Percentiles rank a stretch among this genome's conserved stretches.
These are phyloP conservation scores for Cryptococcus sp. DNA, from an alignment of 1,284 basidiomycete genomes.

Conservation along the genomic window DNA sequence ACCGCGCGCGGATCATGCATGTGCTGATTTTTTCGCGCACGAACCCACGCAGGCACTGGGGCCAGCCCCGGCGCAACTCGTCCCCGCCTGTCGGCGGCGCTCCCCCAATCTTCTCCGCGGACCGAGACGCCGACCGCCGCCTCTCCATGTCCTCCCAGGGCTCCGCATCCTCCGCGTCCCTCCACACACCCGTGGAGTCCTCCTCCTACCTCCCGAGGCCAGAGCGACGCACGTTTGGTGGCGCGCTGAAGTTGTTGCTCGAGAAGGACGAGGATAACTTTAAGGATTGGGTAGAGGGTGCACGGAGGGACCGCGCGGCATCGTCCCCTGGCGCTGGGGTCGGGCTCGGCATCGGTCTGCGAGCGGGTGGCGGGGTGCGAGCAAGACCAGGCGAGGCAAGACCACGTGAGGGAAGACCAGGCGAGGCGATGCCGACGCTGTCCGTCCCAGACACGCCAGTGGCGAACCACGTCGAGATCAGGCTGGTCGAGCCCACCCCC, in stretches of 20 bases:
- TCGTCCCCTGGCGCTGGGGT: neutral
- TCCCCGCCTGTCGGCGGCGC: constrained; percentile 4
- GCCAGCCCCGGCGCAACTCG: constrained; percentile 18
- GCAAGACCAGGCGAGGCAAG: too few relatives aligned
- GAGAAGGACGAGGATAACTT: constrained; percentile 39
- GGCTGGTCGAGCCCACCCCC: constrained; percentile 47
- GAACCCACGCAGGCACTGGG: constrained; percentile 29
- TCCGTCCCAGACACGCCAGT: constrained; percentile 38
- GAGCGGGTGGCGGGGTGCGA: too few relatives aligned
- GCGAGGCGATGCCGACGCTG: constrained; percentile 17
- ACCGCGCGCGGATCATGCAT: neutral
- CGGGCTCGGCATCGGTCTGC: too few relatives aligned
- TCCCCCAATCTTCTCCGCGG: constrained; percentile 4
- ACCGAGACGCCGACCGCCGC: constrained; percentile 9
- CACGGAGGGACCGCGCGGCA: constrained; percentile 24
- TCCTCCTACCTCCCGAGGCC: constrained; percentile 12
- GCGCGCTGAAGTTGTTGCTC: constrained; percentile 36
- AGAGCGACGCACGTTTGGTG: constrained; percentile 38
- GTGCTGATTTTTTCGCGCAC: neutral
- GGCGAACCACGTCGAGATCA: constrained; percentile 36
- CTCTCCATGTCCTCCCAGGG: constrained; percentile 29
- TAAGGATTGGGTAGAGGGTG: constrained; percentile 47
- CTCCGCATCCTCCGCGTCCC: constrained; percentile 23
- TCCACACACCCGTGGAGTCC: constrained; percentile 29
- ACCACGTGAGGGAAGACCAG: too few relatives aligned